These are phyloP conservation scores for Crithidia mellificae DNA, from an alignment of 208 protist genomes.

Conservation along the genomic window DNA sequence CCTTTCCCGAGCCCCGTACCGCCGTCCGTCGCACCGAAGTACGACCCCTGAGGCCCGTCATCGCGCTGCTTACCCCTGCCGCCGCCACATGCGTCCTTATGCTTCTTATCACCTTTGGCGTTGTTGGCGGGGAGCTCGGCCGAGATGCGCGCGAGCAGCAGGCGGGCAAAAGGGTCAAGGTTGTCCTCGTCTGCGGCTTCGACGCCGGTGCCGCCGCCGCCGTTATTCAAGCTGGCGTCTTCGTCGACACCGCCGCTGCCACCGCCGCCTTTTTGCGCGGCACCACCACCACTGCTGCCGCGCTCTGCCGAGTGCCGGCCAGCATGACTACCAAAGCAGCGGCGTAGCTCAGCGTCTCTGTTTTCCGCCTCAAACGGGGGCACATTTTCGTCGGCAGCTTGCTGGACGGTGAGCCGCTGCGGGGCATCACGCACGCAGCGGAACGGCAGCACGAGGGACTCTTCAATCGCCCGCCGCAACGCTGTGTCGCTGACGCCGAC, in stretches of 20 bases:
- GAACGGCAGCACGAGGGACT: constrained; percentile 55
- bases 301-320: constrained; percentile 40
- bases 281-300: constrained; percentile 6
- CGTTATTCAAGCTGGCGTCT: constrained; percentile 17
- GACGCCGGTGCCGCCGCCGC: neutral
- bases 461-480: constrained; percentile 71
- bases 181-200: constrained; percentile 20
- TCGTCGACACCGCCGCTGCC: neutral
- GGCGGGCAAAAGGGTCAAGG: constrained; percentile 34
- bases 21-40: neutral
- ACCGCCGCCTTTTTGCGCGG: constrained; percentile 13
- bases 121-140: constrained; percentile 11
- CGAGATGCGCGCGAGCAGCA: constrained; percentile 31
- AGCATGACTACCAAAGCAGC: constrained; percentile 38
- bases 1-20: constrained; percentile 1
- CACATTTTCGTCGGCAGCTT: constrained; percentile 21
- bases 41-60: neutral
- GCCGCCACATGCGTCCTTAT: constrained; percentile 7
- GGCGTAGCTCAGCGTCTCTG: constrained; percentile 32
- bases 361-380: constrained; percentile 38
- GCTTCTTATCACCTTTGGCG: constrained; percentile 22
- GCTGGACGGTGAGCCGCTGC: constrained; percentile 27
- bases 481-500: constrained; percentile 47
- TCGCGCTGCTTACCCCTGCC: constrained; percentile 9
- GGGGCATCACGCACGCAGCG: constrained; percentile 58